Base-by-base conservation (phyloP, 441 rosid genomes). In the Rhodomyrtus psidioides region DNA sequence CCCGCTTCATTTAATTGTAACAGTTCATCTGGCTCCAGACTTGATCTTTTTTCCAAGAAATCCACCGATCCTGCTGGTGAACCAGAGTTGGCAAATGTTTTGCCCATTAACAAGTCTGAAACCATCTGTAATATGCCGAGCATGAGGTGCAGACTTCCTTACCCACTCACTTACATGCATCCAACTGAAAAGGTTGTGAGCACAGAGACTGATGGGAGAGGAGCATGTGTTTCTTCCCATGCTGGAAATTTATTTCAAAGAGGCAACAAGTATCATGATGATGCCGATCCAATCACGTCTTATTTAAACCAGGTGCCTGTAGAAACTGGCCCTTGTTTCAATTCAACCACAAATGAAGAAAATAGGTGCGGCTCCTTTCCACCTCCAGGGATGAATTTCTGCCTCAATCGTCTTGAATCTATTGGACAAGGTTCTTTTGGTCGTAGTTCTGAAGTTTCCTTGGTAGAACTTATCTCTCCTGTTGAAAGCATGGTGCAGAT, bases 381-480 rank as follows among this genome's bases (percentile, higher is more conserved):
- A 49, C 84, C 91, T 65, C 91, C 93, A 39, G 96, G 96, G 90
- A 94, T 94, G 94, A 94, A 91, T 85, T 94, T 95, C 89, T 94
- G 92, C 90, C 88, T 96, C 85, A 97, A 96, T 83, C 97, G 92
- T 58, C 98, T 96, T 87, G 91, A 93, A 24, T 89, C 84, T 85
- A 88, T 89, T 89, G 93, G 93, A 82, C 85, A 86, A 55, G 87
- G 59, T 82, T 89, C 94, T 85, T 74, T 82, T 17, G 86, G 87
- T 86, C 83, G 83, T 87, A 87, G 90, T 83, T 88, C 92, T 82
- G 90, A 86, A 85, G 89, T 95, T 89, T 95, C 98, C 65, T 91
- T 97, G 89, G 93, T 91, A 49, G 98, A 95, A 88, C 98, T 97
- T 92, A 92, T 97, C 82, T 82, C 92, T 88, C 98, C 98, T 79